Percentiles rank a stretch among this genome's conserved stretches.
Evolutionary conservation across 768 basidiomycete species (phyloP).

Genomic region (Termitomyces sp.): DNA sequence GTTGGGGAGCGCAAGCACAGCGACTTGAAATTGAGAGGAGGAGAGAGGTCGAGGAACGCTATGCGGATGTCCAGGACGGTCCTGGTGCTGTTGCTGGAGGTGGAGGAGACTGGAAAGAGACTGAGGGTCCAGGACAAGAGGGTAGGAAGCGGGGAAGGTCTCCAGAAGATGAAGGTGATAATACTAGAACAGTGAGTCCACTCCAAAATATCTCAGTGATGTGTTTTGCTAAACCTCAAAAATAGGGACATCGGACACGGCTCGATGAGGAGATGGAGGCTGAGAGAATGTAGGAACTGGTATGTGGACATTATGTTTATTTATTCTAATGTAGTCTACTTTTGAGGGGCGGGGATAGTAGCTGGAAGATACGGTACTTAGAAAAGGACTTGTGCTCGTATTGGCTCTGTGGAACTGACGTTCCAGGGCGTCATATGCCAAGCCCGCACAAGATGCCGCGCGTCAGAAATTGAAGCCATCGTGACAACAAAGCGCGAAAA

Average conservation of each 20-base stretch:
- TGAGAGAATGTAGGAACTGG: slow-evolving; percentile 58
- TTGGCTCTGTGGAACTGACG: slow-evolving; percentile 4
- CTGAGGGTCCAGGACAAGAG: slow-evolving; percentile 37
- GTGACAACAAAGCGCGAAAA: slow-evolving; percentile 55
- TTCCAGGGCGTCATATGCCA: slow-evolving; percentile 50
- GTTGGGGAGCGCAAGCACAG: slow-evolving; percentile 89
- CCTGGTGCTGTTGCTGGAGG: slow-evolving; percentile 81
- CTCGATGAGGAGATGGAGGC: slow-evolving; percentile 65
- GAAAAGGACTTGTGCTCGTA: slow-evolving; percentile 19
- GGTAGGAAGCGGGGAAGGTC: slow-evolving; percentile 67
- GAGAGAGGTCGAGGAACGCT: slow-evolving; percentile 83
- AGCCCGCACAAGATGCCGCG: slow-evolving; percentile 61
- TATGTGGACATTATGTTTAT: slow-evolving; percentile 20
- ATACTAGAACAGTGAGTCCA: slow-evolving; percentile 47
- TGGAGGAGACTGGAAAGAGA: slow-evolving; percentile 83
- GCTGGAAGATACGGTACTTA: slow-evolving; percentile 1
- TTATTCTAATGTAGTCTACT: slow-evolving; percentile 17
- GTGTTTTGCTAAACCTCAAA: slow-evolving; percentile 1
- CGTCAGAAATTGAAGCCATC: slow-evolving; percentile 56
- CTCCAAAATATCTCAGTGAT: neutral
- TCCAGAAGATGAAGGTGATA: slow-evolving; percentile 73
- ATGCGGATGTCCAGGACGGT: slow-evolving; percentile 75
- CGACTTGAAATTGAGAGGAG: slow-evolving; percentile 68
- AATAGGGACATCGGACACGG: slow-evolving; percentile 55
- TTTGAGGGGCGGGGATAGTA: neutral